phyloP scores from a whole-genome alignment of 2,329 filamentous ascomycete species.

The Talaromyces sp. region DNA sequence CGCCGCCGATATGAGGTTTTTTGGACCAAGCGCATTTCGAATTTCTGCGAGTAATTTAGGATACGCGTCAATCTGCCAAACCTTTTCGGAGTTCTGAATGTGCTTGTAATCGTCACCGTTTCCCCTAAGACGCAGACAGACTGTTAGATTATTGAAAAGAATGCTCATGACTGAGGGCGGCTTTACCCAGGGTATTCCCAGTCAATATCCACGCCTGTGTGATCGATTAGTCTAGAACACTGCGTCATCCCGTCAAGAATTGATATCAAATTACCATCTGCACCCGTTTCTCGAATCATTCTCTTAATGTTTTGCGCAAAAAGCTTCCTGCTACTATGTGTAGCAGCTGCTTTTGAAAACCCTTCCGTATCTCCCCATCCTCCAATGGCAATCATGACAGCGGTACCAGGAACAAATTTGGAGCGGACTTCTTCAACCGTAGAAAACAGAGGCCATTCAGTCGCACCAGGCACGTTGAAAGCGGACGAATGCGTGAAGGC shows the following conservation, averaged over 20 bases:
- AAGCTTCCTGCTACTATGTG: constrained; percentile 48
- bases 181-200: constrained; percentile 53
- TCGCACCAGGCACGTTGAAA: constrained; percentile 49
- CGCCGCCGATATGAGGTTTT: constrained; percentile 61
- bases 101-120: constrained; percentile 65
- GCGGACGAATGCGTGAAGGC: constrained; percentile 57
- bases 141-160: neutral
- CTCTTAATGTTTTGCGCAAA: constrained; percentile 62
- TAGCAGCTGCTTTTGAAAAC: constrained; percentile 56
- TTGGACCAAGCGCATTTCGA: constrained; percentile 53
- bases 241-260: neutral
- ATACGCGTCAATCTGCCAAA: constrained; percentile 58
- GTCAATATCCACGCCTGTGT: constrained; percentile 54
- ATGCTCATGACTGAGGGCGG: neutral
- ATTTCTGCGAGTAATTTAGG: constrained; percentile 57
- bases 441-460: constrained; percentile 55
- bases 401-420: constrained; percentile 52
- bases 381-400: constrained; percentile 66
- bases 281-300: constrained; percentile 60
- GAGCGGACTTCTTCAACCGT: constrained; percentile 50
- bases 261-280: constrained; percentile 54
- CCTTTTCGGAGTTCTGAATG: constrained; percentile 55
- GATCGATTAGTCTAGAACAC: constrained; percentile 21
- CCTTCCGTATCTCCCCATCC: constrained; percentile 67
- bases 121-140: constrained; percentile 36